Base-by-base conservation (phyloP, 768 basidiomycete species). In the Pholiota conissans region DNA sequence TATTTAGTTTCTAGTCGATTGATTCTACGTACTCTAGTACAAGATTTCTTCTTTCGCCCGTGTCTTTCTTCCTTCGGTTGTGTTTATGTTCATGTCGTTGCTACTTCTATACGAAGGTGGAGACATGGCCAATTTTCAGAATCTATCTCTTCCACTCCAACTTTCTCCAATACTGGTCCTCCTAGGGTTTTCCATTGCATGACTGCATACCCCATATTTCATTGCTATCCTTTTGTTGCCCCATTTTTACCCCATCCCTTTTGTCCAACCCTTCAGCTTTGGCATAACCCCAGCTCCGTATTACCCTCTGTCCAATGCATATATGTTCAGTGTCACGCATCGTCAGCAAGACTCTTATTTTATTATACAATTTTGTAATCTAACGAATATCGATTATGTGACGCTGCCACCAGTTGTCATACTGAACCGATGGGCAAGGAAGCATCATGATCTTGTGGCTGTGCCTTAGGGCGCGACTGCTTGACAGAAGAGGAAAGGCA, bases 301-400 rank as follows among this genome's bases (percentile, higher is more conserved):
- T 10, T 32, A 32, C 30, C 40, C 58, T 52, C 55, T 56, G 37
- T 42, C 51, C 42, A 47, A 62, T 45, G 52, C 58, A 49, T 40
- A 45, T 51, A 20, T 20, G 7, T 30, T 55, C 16, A 22, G 49
- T 55, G 29, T 29, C 27, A 40, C 59, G 10, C 42, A 45, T 45
- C 42, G 18, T 45, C 7, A 45, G 1, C 42, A 45, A 45, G 22
- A 13, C 58, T 58, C 46, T 40, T 61, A 40, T 22, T 65, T 66
- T 18, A 60, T 56, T 14, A 22, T 24, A 20, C 42, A 1, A 22
- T 20, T 8, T 18, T 45, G 42, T 45, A 45, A 45, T 45, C 22
- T 18, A 45, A 9, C 24, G 42, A 45, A 45, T 22, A 20, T 22
- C 8, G 14, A 5, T 13, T 40, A 24, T 24, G n/a, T 18, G 20